Evolutionary conservation across 306 rosid species (phyloP), one percentile per base, ranked within the genome.

Genomic region (Casuarina equisetifolia): DNA sequence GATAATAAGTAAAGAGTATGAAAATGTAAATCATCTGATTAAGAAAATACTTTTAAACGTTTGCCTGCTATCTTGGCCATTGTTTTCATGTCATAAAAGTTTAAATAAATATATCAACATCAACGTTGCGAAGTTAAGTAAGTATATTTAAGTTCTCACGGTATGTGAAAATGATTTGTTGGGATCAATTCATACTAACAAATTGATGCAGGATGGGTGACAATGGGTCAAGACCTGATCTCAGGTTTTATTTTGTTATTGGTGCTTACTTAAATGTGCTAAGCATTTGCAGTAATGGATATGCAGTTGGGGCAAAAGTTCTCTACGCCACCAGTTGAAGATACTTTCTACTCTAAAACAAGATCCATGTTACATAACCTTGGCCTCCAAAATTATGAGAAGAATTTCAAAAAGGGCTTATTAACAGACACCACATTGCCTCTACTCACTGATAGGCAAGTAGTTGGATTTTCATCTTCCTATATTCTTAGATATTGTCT

Each of bases 361-460:
- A 91, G 90, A 86, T 73, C 86, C 89, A 84, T 95, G 97, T 85
- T 95, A 89, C 61, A 59, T 74, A 91, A 91, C 85, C 99, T 95
- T 58, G 97, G 99, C 78, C 97, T 95, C 51, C 90, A 84, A 82
- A 85, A 62, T 55, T 95, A 91, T 9, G 99, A 95, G 85, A 91
- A 91, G 86, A 91, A 95, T 85, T 95, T 95, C 79, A 95, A 91
- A 92, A 95, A 76, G 59, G 97, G 97, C 86, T 83, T 92, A 69
- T 83, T 95, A 80, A 82, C 93, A 0, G 97, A 95, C 82, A 76
- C 54, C 80, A 95, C 97, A 25, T 74, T 96, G 84, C 96, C 99
- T 79, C 81, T 96, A 83, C 99, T 96, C 82, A 96, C 88, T 0
- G 99, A 96, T 80, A 95, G 98, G 98, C 88, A 80, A 72, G 88